Conservation (phyloP, 2,329 filamentous ascomycete species). For the Fusarium avenaceum region DNA sequence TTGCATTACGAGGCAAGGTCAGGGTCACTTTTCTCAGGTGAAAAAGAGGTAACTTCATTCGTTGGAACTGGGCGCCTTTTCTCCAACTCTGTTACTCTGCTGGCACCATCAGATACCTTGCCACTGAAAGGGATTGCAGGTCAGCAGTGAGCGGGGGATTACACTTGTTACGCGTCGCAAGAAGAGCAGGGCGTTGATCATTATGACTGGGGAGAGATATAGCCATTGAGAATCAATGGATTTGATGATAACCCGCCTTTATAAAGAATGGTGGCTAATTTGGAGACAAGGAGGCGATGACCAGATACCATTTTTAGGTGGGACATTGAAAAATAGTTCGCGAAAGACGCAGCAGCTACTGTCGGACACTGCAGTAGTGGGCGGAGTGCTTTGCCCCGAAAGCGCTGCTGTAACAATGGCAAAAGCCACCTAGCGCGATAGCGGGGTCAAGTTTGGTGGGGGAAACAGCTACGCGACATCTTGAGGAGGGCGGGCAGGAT, state of each 20-base stretch:
- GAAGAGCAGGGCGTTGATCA: constrained; percentile 7
- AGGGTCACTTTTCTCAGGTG: constrained; percentile 28
- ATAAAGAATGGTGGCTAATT: constrained; percentile 27
- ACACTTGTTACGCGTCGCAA: constrained; percentile 11
- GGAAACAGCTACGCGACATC: constrained; percentile 39
- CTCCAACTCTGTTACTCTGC: constrained; percentile 32
- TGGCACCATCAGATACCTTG: constrained; percentile 41
- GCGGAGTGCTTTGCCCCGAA: constrained; percentile 48
- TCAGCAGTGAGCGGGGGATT: constrained; percentile 27
- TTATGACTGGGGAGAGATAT: constrained; percentile 4
- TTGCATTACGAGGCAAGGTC: constrained; percentile 38
- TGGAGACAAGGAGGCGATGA: background rate
- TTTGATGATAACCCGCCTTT: constrained; percentile 14
- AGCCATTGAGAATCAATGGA: constrained; percentile 9
- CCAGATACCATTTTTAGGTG: constrained; percentile 29
- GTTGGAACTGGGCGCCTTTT: constrained; percentile 30
- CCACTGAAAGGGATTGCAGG: constrained; percentile 15
- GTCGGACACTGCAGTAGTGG: constrained; percentile 47
- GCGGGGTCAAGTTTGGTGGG: constrained; percentile 44
- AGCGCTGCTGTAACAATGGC: constrained; percentile 36
- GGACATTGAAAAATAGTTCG: constrained; percentile 29
- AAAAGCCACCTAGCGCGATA: constrained; percentile 34
- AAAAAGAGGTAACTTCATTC: constrained; percentile 24
- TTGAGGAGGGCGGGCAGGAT: constrained; percentile 30
- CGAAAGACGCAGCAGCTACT: constrained; percentile 41